Conservation (phyloP, 768 basidiomycete genomes). For the Naganishia randhawae region DNA sequence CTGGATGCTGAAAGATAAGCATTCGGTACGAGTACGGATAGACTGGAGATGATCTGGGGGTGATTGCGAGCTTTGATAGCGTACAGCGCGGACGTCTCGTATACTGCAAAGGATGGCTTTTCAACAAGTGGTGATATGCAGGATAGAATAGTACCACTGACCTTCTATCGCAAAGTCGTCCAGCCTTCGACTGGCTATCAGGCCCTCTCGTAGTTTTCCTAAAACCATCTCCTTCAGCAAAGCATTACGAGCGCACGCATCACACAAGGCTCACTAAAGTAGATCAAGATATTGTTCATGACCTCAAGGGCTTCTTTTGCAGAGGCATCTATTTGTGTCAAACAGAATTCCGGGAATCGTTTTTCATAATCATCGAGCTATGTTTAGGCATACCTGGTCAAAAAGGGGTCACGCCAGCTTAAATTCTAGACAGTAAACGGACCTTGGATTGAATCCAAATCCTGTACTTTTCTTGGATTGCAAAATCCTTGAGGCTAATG, state of each 20-base stretch:
- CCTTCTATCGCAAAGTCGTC: constrained; percentile 48
- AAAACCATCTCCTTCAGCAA: background rate
- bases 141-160: constrained; percentile 24
- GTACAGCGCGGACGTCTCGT: constrained; percentile 40
- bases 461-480: constrained; percentile 40
- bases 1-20: constrained; percentile 30
- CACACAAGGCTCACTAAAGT: constrained; percentile 36
- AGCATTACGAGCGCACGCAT: background rate
- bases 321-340: constrained; percentile 29
- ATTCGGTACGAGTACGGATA: constrained; percentile 43
- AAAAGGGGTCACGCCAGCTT: background rate
- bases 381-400: background rate
- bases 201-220: constrained; percentile 48
- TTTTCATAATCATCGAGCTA: constrained; percentile 42
- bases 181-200: constrained; percentile 42
- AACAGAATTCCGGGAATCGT: constrained; percentile 29
- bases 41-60: constrained; percentile 40
- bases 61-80: constrained; percentile 38
- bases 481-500: constrained; percentile 43
- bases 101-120: constrained; percentile 32
- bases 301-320: constrained; percentile 41
- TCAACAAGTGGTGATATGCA: background rate
- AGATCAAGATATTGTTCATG: constrained; percentile 43
- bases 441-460: constrained; percentile 45
- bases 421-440: constrained; percentile 1